phyloP scores from a whole-genome alignment of 257 asterid genomes.

The Echites panduratus region DNA sequence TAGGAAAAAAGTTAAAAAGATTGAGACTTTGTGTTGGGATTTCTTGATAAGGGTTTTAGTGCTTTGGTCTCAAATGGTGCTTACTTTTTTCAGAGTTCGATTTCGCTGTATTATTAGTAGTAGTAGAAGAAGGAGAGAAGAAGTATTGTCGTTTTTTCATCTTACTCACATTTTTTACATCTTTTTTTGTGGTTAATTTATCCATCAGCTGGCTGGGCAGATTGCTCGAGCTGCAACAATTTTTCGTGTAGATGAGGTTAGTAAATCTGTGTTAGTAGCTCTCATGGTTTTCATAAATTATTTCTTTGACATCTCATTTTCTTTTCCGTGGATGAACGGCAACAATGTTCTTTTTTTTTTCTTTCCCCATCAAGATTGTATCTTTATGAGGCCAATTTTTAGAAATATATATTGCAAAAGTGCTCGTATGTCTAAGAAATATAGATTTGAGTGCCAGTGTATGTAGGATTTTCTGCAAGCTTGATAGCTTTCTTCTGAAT shows the following conservation, averaged over 20 bases:
- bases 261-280: slow-evolving; percentile 10
- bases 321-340: background rate
- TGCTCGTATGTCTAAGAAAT: background rate
- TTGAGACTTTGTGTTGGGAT: background rate
- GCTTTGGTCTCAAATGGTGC: slow-evolving; percentile 4
- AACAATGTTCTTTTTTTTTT: background rate
- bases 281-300: background rate
- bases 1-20: slow-evolving; percentile 2
- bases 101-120: background rate
- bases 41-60: background rate
- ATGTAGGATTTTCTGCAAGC: background rate
- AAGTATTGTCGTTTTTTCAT: background rate
- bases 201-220: slow-evolving; percentile 93
- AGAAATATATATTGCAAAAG: background rate
- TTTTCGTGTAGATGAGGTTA: slow-evolving; percentile 84
- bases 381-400: background rate
- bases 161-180: background rate
- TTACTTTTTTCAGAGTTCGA: background rate
- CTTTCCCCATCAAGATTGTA: background rate
- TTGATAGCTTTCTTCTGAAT: slow-evolving; percentile 7
- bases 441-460: background rate
- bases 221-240: slow-evolving; percentile 93
- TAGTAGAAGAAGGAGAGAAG: background rate
- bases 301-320: background rate
- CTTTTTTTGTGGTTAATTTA: slow-evolving; percentile 5